These are phyloP conservation scores for Eucalyptus marginata DNA, from an alignment of 345 rosid species.

Conservation along the genomic window DNA sequence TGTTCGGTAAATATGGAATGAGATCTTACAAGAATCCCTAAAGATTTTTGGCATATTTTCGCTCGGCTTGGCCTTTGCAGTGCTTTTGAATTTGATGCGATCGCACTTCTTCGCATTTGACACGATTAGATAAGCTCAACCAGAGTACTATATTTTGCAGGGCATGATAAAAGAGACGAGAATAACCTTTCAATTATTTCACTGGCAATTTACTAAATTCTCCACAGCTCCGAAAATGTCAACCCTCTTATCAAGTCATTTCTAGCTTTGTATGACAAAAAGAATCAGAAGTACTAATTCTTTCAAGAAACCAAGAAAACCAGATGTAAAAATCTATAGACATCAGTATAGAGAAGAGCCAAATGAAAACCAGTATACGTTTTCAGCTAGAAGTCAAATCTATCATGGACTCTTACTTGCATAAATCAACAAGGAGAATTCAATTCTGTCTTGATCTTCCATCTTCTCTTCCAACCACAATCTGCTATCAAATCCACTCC, in stretches of 20 bases:
- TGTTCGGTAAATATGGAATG: background rate
- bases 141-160: background rate
- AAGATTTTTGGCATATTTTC: background rate
- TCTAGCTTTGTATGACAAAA: background rate
- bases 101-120: background rate
- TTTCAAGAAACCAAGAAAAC: background rate
- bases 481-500: slow-evolving; percentile 9
- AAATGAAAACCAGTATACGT: background rate
- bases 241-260: background rate
- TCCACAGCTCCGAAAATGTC: background rate
- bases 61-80: background rate
- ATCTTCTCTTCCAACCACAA: slow-evolving; percentile 8
- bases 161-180: background rate
- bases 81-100: background rate
- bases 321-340: background rate
- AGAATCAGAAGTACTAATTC: background rate
- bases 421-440: slow-evolving; percentile 9
- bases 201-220: background rate
- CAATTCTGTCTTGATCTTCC: background rate
- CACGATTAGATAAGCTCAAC: background rate
- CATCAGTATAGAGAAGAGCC: background rate
- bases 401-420: background rate
- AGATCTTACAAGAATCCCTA: background rate
- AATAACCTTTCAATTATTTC: background rate
- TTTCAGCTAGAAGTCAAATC: background rate